phyloP scores from a whole-genome alignment of 352 stramenopile species.

The Peronosclerospora sorghi region DNA sequence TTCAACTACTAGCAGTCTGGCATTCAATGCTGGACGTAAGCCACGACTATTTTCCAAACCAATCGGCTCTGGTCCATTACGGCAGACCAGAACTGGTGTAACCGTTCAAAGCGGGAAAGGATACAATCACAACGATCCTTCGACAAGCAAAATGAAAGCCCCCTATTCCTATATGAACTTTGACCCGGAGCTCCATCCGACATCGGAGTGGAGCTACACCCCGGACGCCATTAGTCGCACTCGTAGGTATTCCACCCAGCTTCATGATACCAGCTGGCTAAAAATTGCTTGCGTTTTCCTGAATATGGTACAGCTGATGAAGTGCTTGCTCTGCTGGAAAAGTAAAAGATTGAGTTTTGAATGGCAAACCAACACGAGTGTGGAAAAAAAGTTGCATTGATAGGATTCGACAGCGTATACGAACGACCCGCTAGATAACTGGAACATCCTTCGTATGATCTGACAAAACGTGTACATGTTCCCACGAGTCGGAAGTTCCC shows the following conservation, averaged over 20 bases:
- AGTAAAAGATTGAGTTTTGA: slow-evolving; percentile 10
- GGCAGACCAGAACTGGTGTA: slow-evolving; percentile 7
- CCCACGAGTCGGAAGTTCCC: slow-evolving; percentile 58
- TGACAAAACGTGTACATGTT: slow-evolving; percentile 19
- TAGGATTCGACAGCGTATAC: background rate
- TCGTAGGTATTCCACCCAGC: slow-evolving; percentile 20
- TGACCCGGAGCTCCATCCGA: slow-evolving; percentile 33
- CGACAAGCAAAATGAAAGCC: background rate
- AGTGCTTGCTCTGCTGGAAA: slow-evolving; percentile 41
- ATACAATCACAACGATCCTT: slow-evolving; percentile 6
- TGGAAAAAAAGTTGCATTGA: background rate
- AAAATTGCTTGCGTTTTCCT: too few species aligned
- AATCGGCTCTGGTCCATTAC: slow-evolving; percentile 5
- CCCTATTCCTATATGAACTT: slow-evolving; percentile 34
- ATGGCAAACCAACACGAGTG: background rate
- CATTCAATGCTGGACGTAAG: slow-evolving; percentile 1
- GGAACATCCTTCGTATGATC: background rate
- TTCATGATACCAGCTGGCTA: too few species aligned
- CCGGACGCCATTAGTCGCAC: slow-evolving; percentile 30
- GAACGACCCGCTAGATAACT: background rate
- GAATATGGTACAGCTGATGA: slow-evolving; percentile 26
- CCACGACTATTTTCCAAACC: slow-evolving; percentile 21
- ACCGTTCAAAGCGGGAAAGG: slow-evolving; percentile 2
- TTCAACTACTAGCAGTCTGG: background rate
- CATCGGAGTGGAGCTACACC: slow-evolving; percentile 52